These are phyloP conservation scores for Melampsora larici-populina DNA, from an alignment of 1,284 basidiomycete species.

Conservation along the genomic window DNA sequence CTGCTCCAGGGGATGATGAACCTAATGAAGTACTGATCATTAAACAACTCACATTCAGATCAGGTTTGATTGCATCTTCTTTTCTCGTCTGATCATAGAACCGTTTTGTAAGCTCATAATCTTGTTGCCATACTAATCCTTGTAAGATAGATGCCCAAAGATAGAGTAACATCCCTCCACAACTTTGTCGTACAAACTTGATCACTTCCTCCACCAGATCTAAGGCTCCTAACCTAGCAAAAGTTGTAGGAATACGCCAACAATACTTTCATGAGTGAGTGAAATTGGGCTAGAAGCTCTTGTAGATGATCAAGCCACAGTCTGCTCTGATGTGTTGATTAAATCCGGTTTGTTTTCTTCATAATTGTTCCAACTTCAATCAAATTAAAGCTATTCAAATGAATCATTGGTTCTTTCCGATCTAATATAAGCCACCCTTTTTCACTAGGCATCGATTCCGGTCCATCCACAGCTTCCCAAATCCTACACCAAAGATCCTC, in stretches of 20 bases:
- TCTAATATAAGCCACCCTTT: conserved; percentile 35
- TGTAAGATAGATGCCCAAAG: conserved; percentile 24
- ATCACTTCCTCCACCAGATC: conserved; percentile 28
- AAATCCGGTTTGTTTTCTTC: not conserved
- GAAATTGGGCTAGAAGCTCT: not conserved
- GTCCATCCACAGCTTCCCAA: conserved; percentile 24
- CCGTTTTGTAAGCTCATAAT: not conserved
- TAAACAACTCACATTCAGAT: conserved; percentile 14
- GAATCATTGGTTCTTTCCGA: conserved; percentile 19
- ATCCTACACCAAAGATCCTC: conserved; percentile 18
- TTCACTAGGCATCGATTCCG: not conserved
- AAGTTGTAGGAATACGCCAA: conserved; percentile 9
- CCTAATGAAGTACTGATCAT: conserved; percentile 20
- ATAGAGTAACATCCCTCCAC: conserved; percentile 24
- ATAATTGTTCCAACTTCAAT: not conserved
- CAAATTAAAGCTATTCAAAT: too few species aligned
- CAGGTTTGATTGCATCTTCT: conserved; percentile 8
- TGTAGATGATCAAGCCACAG: not conserved
- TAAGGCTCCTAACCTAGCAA: conserved; percentile 12
- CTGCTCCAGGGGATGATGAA: not conserved
- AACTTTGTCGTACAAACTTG: not conserved
- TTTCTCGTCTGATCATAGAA: conserved; percentile 13
- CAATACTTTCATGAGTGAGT: conserved; percentile 25
- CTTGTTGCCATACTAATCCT: not conserved
- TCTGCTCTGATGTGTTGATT: too few species aligned